phyloP scores from a whole-genome alignment of 306 rosid genomes.

The Oxytropis ochrocephala region DNA sequence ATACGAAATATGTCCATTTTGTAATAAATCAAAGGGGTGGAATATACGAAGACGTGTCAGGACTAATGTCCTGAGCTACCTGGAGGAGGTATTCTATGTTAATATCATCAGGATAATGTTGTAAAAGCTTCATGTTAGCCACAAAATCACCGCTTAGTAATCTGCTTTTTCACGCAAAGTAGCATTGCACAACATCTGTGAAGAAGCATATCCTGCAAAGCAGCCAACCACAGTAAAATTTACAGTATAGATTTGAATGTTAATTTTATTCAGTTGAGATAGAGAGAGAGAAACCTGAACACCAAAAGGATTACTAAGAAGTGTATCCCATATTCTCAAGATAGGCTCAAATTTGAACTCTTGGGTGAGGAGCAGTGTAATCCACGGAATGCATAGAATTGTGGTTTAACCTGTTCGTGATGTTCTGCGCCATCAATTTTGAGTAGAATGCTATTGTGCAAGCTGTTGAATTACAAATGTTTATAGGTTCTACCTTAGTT shows the following conservation, averaged over 20 bases:
- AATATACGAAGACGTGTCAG: slow-evolving; percentile 49
- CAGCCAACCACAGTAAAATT: neutral
- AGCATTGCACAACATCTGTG: slow-evolving; percentile 80
- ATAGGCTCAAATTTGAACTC: slow-evolving; percentile 62
- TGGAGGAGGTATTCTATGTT: slow-evolving; percentile 61
- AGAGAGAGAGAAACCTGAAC: slow-evolving; percentile 52
- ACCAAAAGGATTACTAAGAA: slow-evolving; percentile 64
- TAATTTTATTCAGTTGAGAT: neutral
- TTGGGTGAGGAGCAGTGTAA: slow-evolving; percentile 73
- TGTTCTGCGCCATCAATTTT: slow-evolving; percentile 3
- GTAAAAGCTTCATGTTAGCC: slow-evolving; percentile 62
- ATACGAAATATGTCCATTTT: neutral
- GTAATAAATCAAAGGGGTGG: slow-evolving; percentile 26
- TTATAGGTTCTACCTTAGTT: slow-evolving; percentile 42
- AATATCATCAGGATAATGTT: slow-evolving; percentile 63
- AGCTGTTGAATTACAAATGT: neutral
- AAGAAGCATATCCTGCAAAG: slow-evolving; percentile 77
- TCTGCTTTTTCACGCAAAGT: slow-evolving; percentile 54
- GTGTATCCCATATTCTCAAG: slow-evolving; percentile 82
- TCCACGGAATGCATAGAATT: slow-evolving; percentile 84
- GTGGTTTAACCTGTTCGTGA: slow-evolving; percentile 57
- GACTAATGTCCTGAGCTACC: slow-evolving; percentile 62
- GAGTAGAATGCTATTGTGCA: neutral
- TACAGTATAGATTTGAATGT: neutral
- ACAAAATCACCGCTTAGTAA: slow-evolving; percentile 68